Conservation (phyloP, 2,329 filamentous ascomycete genomes). For the Fusarium sp. region DNA sequence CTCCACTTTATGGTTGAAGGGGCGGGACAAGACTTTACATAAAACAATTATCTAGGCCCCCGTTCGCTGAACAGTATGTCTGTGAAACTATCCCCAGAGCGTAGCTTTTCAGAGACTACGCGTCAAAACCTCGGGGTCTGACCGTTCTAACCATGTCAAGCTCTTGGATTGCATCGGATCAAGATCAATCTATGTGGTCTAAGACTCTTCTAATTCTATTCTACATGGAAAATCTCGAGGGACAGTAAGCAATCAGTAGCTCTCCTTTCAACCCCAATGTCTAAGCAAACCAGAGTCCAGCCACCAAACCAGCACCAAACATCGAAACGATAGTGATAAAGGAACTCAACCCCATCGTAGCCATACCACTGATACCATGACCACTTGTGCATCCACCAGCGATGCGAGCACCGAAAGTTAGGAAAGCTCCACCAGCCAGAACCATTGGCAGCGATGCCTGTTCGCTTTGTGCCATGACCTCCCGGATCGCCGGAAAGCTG, state of each 20-base stretch:
- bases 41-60: neutral
- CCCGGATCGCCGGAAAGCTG: neutral
- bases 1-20: neutral
- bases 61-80: neutral
- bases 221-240: fast-evolving
- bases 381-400: conserved; percentile 22
- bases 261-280: fast-evolving
- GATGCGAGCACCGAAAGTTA: conserved; percentile 1
- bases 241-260: neutral
- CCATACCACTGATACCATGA: conserved; percentile 21
- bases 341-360: conserved; percentile 11
- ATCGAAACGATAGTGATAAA: neutral
- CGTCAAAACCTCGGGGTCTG: too few species aligned
- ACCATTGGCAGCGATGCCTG: neutral
- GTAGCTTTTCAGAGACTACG: too few species aligned
- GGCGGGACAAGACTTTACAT: neutral
- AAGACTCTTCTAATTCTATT: neutral
- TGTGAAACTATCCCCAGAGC: neutral
- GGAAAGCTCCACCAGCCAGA: neutral
- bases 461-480: neutral
- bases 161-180: neutral
- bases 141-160: fast-evolving
- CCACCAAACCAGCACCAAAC: conserved; percentile 5
- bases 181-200: fast-evolving
- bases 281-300: neutral